Evolutionary conservation across 2,329 filamentous ascomycete genomes (phyloP).

Genomic region (Stylonectria norvegica): DNA sequence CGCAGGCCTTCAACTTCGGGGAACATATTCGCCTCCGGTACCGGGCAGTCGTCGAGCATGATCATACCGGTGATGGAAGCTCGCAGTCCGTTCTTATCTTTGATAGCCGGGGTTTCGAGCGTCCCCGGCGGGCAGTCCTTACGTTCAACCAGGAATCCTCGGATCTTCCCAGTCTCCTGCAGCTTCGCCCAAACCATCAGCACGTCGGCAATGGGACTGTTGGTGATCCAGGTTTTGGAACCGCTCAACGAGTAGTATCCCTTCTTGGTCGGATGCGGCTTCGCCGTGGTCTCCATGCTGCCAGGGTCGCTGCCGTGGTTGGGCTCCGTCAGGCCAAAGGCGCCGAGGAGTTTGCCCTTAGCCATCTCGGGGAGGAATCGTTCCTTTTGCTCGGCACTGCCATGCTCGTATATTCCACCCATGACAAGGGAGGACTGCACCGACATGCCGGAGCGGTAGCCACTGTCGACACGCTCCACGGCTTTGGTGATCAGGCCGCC

Average conservation of each 20-base stretch:
- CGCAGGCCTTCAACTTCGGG: constrained; percentile 80
- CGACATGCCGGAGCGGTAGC: constrained; percentile 89
- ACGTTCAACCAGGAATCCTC: constrained; percentile 86
- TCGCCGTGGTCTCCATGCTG: constrained; percentile 85
- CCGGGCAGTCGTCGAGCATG: constrained; percentile 85
- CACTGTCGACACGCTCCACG: constrained; percentile 86
- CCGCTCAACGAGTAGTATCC: constrained; percentile 78
- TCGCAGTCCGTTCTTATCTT: constrained; percentile 91
- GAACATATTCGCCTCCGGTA: constrained; percentile 90
- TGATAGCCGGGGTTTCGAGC: constrained; percentile 85
- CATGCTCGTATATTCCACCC: constrained; percentile 87
- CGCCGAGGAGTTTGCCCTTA: constrained; percentile 76
- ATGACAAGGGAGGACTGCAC: constrained; percentile 91
- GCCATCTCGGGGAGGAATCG: constrained; percentile 77
- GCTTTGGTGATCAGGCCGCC: constrained; percentile 87
- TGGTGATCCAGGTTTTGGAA: constrained; percentile 93
- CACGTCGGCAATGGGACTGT: constrained; percentile 84
- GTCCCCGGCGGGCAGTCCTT: constrained; percentile 81
- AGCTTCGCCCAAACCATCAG: constrained; percentile 91
- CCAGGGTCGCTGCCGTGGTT: constrained; percentile 92
- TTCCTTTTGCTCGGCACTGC: constrained; percentile 82
- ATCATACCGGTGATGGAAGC: constrained; percentile 98
- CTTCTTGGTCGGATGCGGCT: constrained; percentile 77
- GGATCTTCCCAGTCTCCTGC: constrained; percentile 86
- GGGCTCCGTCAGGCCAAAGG: constrained; percentile 87